Percentiles rank a stretch among this genome's conserved stretches.
Conservation (phyloP, 495 filamentous ascomycete genomes). For the Trichodelitschia bisporula region DNA sequence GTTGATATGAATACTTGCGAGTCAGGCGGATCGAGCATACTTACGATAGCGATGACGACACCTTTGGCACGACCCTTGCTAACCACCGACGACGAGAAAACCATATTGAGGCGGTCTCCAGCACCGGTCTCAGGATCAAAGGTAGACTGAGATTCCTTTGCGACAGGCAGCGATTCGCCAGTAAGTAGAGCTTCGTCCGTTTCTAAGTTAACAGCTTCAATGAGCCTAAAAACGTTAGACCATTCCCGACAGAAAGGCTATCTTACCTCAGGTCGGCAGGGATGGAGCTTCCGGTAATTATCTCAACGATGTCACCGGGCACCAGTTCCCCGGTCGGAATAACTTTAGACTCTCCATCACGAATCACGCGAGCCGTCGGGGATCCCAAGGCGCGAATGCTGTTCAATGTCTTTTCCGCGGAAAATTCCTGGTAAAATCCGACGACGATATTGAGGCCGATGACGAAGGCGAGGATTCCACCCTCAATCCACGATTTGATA, state of each 20-base stretch:
- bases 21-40: too few relatives aligned
- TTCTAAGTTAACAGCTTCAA: constrained; percentile 47
- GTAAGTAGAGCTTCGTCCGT: constrained; percentile 52
- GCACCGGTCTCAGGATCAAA: constrained; percentile 26
- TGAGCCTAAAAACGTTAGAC: constrained; percentile 13
- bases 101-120: constrained; percentile 47
- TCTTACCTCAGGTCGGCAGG: constrained; percentile 36
- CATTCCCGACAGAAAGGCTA: neutral
- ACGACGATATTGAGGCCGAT: constrained; percentile 58
- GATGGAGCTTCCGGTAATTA: constrained; percentile 45
- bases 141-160: constrained; percentile 20
- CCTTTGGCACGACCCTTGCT: constrained; percentile 45
- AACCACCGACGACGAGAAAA: constrained; percentile 45
- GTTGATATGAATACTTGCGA: too few relatives aligned
- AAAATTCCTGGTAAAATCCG: constrained; percentile 63
- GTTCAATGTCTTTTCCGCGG: constrained; percentile 71
- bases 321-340: constrained; percentile 51
- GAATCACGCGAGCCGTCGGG: constrained; percentile 51
- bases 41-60: constrained; percentile 42
- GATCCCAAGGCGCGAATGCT: constrained; percentile 53
- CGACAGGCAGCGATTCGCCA: constrained; percentile 53
- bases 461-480: constrained; percentile 57
- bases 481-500: constrained; percentile 61
- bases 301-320: constrained; percentile 53
- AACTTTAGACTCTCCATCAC: constrained; percentile 37